Evolutionary conservation across 2,329 filamentous ascomycete species (phyloP).

Genomic region (Alternaria infectoria): DNA sequence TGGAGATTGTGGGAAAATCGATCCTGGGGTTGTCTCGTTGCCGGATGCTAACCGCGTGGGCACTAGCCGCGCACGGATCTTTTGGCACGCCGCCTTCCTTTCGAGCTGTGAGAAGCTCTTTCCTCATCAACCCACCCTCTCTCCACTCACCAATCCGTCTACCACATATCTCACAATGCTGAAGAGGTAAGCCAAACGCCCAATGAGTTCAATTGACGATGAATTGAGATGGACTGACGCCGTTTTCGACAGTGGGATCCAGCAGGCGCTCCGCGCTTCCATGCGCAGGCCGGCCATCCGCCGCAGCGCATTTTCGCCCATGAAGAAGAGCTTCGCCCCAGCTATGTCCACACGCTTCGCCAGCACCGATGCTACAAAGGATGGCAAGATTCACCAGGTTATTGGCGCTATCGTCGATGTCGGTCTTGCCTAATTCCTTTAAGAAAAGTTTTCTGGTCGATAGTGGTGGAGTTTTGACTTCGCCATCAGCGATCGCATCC

Average conservation of each 20-base stretch:
- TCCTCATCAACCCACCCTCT: constrained; percentile 34
- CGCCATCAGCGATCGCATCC: constrained; percentile 42
- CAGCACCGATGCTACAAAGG: constrained; percentile 61
- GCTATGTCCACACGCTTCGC: constrained; percentile 67
- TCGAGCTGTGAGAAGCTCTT: constrained; percentile 23
- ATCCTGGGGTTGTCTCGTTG: background rate
- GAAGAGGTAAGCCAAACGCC: constrained; percentile 61
- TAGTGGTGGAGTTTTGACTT: constrained; percentile 14
- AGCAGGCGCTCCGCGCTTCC: constrained; percentile 68
- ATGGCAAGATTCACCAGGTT: constrained; percentile 77
- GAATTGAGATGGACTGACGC: constrained; percentile 27
- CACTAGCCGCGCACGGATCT: constrained; percentile 15
- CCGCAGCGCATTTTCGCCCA: constrained; percentile 61
- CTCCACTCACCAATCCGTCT: constrained; percentile 38
- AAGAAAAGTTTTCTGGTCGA: constrained; percentile 43
- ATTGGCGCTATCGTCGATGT: constrained; percentile 97
- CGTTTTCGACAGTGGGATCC: constrained; percentile 65
- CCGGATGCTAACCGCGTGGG: constrained; percentile 6
- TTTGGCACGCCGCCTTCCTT: constrained; percentile 8
- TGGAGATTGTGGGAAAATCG: background rate
- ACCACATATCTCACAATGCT: constrained; percentile 63
- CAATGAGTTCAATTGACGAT: constrained; percentile 47
- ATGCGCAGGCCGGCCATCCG: constrained; percentile 62
- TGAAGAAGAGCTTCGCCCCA: constrained; percentile 64
- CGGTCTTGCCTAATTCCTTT: no score